Evolutionary conservation across 208 protist species (phyloP), one percentile per base, ranked within the genome.

Genomic region (Strigomonas galati): DNA sequence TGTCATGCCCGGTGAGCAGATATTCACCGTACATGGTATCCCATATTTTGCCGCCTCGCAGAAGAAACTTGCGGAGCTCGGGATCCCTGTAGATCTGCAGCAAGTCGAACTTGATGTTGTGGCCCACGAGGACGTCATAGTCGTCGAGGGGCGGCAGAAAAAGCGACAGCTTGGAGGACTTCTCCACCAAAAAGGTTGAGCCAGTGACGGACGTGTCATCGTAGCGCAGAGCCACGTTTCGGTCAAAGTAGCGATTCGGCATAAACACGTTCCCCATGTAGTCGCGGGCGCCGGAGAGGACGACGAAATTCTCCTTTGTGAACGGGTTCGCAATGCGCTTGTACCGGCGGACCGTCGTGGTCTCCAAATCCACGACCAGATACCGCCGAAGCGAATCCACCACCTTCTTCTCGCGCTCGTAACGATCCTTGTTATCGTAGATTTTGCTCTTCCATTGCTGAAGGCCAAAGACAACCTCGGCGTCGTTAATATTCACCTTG

Each of bases 11-110:
- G 15, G 78, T 92, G 24, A 96, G 70, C 24, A 97, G 75, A 67
- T 97, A 97, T 78, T 97, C 90, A 24, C 75, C 90, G 74, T 97
- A 97, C 93, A 97, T 97, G 35, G 93, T 97, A 67, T 97, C 93
- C 91, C 93, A 97, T 10, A 97, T 89, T 56, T 86, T 87, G 10
- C 93, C 93, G 40, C 93, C 93, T 4, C 89, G 78, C 21, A 66
- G 69, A 19, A 97, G 70, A 67, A 97, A 97, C 48, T 75, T 76
- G 37, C 80, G 76, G n/a, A 97, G 73, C 69, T 96, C 85, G 1
- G 58, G 69, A 64, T 95, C 87, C 35, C 84, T 82, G 89, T 91
- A 97, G 5, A 95, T 79, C 15, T 96, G 91, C 56, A 96, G 79
- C 66, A 97, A 63, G 54, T 97, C 93, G 64, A 97, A 97, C 73